Base-by-base conservation (phyloP, 331 rosid species). In the Acacia concinna region DNA sequence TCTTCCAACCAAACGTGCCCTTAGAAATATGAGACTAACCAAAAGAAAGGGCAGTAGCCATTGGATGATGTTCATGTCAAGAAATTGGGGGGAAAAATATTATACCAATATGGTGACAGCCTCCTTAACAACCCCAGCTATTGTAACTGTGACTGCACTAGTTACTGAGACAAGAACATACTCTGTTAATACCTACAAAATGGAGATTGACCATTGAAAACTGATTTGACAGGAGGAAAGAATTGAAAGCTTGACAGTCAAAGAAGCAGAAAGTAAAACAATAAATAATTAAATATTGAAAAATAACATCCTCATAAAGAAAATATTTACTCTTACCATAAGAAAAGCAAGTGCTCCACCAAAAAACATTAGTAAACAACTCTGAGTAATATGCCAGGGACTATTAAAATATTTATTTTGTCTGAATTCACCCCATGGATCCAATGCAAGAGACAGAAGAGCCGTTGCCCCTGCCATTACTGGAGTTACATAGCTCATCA, bases 401-500 rank as follows among this genome's bases (percentile, higher is more conserved):
- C 81, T 96, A 68, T 96, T 83, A 72, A 96, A 96, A 88, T 96
- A 96, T 65, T 71, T 78, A 79, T 89, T 93, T 81, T 49, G 79
- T 62, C 79, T 80, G 74, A 96, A 92, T 78, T 91, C 93, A 43
- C 81, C 83, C 99, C 99, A 96, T 7, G 99, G 99, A 85, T 96
- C 99, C 80, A 91, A 85, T 31, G 90, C 83, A 75, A 93, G 83
- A 34, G 99, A 96, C 64, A 93, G 94, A 73, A 96, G 65, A 37
- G 90, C 92, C 54, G 99, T 93, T 77, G 87, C 86, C 43, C 83
- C 73, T 27, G 99, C 88, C 99, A 96, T 96, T 84, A 93, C 93
- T 68, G 99, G 99, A 78, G 97, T 80, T 85, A 96, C 93, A 77
- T 88, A 81, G 90, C 99, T 96, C 99, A 96, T 96, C 89, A 96